A percentile compares a stretch with the other conserved stretches of the same genome.
Conservation (phyloP, 1,139 yeast genomes). For the Saccharomyces hybrid region DNA sequence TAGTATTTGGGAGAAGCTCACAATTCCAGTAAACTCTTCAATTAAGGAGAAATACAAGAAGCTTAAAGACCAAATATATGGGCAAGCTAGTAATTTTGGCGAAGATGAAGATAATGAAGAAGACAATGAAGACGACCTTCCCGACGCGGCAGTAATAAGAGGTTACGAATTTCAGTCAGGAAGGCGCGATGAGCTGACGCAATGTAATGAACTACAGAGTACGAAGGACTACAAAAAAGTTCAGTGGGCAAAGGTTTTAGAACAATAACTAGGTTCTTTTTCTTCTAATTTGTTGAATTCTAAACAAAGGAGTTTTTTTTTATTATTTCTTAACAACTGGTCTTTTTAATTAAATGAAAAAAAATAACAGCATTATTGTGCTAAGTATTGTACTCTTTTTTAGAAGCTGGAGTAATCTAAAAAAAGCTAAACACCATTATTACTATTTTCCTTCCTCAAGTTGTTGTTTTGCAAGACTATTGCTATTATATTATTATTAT, state of each 20-base stretch:
- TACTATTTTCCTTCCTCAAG: not conserved
- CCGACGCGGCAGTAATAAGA: slow-evolving; percentile 47
- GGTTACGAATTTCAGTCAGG: slow-evolving; percentile 32
- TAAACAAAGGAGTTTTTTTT: not conserved
- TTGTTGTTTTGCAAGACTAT: not conserved
- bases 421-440: slow-evolving; percentile 1
- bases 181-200: slow-evolving; percentile 3
- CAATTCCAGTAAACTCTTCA: slow-evolving; percentile 51
- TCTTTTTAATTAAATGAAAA: not conserved
- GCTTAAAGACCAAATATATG: slow-evolving; percentile 12
- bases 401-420: slow-evolving; percentile 32
- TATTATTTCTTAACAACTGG: not conserved
- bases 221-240: slow-evolving; percentile 15
- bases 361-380: not conserved
- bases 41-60: slow-evolving; percentile 29
- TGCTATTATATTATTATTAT: not conserved
- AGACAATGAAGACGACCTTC: not conserved
- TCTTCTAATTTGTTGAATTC: not conserved
- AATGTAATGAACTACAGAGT: slow-evolving; percentile 4
- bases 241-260: slow-evolving; percentile 47
- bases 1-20: slow-evolving; percentile 51
- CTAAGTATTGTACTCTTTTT: not conserved
- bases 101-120: slow-evolving; percentile 9
- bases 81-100: slow-evolving; percentile 4
- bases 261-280: slow-evolving; percentile 23